phyloP scores from a whole-genome alignment of 2,329 filamentous ascomycete genomes.

The Fusarium torreyae region DNA sequence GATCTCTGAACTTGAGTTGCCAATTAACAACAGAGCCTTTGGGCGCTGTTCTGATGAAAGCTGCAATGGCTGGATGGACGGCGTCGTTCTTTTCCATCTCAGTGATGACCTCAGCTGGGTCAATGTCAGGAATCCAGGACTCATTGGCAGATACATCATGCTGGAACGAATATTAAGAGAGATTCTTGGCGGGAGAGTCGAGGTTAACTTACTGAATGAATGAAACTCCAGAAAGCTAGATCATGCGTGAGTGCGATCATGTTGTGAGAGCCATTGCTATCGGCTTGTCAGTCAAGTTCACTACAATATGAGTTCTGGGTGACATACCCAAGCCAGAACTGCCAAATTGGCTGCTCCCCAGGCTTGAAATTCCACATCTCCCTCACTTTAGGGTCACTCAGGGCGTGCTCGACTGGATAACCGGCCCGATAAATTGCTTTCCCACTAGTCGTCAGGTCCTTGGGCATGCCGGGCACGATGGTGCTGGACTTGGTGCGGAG shows the following conservation, averaged over 20 bases:
- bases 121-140: slow-evolving; percentile 34
- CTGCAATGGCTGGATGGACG: slow-evolving; percentile 30
- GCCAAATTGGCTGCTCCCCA: slow-evolving; percentile 23
- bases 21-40: slow-evolving; percentile 39
- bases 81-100: slow-evolving; percentile 38
- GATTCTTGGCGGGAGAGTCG: fast-evolving
- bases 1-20: slow-evolving; percentile 39
- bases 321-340: slow-evolving; percentile 37
- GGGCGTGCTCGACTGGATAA: slow-evolving; percentile 29
- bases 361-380: slow-evolving; percentile 42
- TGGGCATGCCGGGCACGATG: slow-evolving; percentile 28
- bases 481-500: slow-evolving; percentile 30
- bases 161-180: not conserved
- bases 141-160: slow-evolving; percentile 34
- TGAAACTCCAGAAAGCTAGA: slow-evolving; percentile 38
- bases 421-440: slow-evolving; percentile 37
- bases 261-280: slow-evolving; percentile 33
- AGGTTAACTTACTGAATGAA: slow-evolving; percentile 16
- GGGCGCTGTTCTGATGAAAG: slow-evolving; percentile 31
- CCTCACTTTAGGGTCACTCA: slow-evolving; percentile 22
- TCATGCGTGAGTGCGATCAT: slow-evolving; percentile 30
- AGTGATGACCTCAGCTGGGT: slow-evolving; percentile 29
- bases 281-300: not conserved
- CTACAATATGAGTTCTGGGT: fast-evolving
- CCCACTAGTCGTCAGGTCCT: slow-evolving; percentile 17